Evolutionary conservation across 2,329 filamentous ascomycete species (phyloP), one percentile per base, ranked within the genome.

Genomic region (Nemania sp.): DNA sequence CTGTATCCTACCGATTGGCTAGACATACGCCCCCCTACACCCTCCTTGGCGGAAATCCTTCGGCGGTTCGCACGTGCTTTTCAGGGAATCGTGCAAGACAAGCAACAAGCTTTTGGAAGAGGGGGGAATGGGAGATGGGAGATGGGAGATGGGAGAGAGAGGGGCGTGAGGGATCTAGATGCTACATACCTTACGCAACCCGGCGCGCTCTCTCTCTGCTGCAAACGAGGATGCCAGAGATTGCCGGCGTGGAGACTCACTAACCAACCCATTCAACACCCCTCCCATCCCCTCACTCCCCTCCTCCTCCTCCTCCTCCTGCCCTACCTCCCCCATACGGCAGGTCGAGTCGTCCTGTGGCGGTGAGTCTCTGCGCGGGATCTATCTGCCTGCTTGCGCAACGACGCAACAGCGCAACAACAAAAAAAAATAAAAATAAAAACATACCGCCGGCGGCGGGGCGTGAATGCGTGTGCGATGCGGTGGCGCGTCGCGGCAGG

Each of bases 1-100:
- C 20, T 32, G 10, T 21, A 17, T 47, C 25, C 34, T 60, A 13
- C 57, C 57, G 52, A 60, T 56, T 51, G 47, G 46, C 32, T 35
- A 15, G 20, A 29, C 25, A 7, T 29, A 29, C 25, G n/a, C n/a
- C n/a, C n/a, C n/a, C n/a, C n/a, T n/a, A n/a, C n/a, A n/a, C 25
- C 9, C 18, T 37, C 32, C 46, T 13, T 13, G 40, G 40, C 21
- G 20, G 12, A 15, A 13, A 46, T 35, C 46, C 57, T 13, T 47
- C 20, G 34, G 11, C 5, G n/a, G n/a, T 29, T 40, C 40, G 39
- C 57, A 56, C 52, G 52, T 56, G 52, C 17, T 39, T 25, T 20
- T 5, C 34, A 25, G 37, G 56, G 37, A 37, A 25, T n/a, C 13
- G 25, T 15, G 18, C 3, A 15, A n/a, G n/a, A n/a, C n/a, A 6